Evolutionary conservation across 352 stramenopile genomes (phyloP).

Genomic region (Globisporangium paddicum): DNA sequence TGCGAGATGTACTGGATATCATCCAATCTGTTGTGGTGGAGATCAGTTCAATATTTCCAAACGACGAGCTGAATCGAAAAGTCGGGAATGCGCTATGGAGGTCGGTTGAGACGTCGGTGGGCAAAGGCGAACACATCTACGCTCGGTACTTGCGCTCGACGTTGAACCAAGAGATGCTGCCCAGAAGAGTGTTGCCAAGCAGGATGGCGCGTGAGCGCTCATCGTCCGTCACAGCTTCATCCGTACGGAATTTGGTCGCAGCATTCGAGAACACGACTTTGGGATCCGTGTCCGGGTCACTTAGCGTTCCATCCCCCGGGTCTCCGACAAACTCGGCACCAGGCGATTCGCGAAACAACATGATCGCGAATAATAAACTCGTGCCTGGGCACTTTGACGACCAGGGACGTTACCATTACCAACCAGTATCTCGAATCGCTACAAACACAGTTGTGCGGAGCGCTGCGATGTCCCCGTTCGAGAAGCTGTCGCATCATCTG

Average conservation of each 20-base stretch:
- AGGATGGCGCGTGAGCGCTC: conserved; percentile 2
- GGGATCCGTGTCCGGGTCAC: conserved; percentile 6
- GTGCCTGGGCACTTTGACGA: conserved; percentile 8
- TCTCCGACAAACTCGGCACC: neutral
- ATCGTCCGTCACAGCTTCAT: conserved; percentile 14
- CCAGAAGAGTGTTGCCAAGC: neutral
- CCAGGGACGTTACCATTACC: conserved; percentile 9
- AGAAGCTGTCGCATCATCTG: conserved; percentile 66
- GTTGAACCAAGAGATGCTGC: conserved; percentile 38
- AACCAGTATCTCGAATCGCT: neutral
- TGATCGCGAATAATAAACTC: neutral
- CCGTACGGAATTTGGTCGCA: conserved; percentile 20
- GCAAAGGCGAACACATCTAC: conserved; percentile 65
- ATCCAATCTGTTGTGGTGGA: conserved; percentile 62
- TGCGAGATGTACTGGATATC: conserved; percentile 50
- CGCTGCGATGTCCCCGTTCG: conserved; percentile 38
- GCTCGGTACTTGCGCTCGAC: conserved; percentile 68
- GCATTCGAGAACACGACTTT: conserved; percentile 22
- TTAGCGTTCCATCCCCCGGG: neutral
- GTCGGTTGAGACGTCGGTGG: conserved; percentile 43
- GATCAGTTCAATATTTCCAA: conserved; percentile 71
- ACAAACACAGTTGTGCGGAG: neutral
- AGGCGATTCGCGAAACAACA: neutral
- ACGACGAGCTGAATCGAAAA: conserved; percentile 51
- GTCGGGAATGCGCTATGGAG: conserved; percentile 54